phyloP scores from a whole-genome alignment of 148 eudicot species.

The Chenopodium album region DNA sequence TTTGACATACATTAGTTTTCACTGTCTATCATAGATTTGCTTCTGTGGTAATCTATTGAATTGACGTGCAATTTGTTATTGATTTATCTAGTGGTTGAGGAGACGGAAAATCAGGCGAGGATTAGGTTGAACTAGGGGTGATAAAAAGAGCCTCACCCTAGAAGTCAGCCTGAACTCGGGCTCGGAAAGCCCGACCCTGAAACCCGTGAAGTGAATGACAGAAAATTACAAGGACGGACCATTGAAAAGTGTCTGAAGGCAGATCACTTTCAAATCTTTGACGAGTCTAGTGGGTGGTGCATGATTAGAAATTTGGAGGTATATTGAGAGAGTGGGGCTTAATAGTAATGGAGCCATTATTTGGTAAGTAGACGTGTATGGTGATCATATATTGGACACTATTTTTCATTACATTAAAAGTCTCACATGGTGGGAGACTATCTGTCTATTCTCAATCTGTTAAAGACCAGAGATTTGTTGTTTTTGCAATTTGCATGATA shows the following conservation, averaged over 20 bases:
- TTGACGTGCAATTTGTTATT: not conserved
- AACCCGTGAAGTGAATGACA: constrained; percentile 2
- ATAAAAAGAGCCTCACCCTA: too few species aligned
- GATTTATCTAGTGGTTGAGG: not conserved
- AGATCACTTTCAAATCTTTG: constrained; percentile 18
- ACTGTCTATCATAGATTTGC: not conserved
- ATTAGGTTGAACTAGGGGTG: not conserved
- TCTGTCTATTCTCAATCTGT: constrained; percentile 20
- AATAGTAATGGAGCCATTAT: constrained; percentile 7
- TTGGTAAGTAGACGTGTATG: constrained; percentile 25
- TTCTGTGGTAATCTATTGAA: not conserved
- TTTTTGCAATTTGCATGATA: constrained; percentile 2
- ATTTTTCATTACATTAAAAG: constrained; percentile 10
- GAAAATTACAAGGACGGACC: constrained; percentile 17
- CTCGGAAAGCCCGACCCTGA: too few species aligned
- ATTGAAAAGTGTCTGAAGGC: not conserved
- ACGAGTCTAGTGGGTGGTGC: constrained; percentile 20
- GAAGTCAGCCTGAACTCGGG: too few species aligned
- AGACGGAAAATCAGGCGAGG: not conserved
- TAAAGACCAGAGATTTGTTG: constrained; percentile 16
- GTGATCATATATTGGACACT: constrained; percentile 11
- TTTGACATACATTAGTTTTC: not conserved
- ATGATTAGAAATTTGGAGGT: constrained; percentile 3
- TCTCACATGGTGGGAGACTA: constrained; percentile 36
- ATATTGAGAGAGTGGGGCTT: constrained; percentile 17